Evolutionary conservation across 306 rosid species (phyloP), one percentile per base, ranked within the genome.

Genomic region (Purshia tridentata): DNA sequence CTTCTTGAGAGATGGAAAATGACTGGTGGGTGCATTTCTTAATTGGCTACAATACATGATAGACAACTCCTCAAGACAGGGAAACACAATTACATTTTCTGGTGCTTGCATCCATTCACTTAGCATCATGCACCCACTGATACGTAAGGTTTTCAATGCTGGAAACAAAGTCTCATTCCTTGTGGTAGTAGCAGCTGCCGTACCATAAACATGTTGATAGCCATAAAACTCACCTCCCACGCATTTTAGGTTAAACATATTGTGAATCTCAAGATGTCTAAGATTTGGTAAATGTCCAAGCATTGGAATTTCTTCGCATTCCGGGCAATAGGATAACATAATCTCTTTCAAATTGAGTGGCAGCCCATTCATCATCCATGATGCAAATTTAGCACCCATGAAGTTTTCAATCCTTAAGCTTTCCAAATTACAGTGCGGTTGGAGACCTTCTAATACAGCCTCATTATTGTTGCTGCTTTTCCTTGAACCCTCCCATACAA

Each of bases 191-290:
- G 2, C 2, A 23, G 29, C 2, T 23, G 29, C 19, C 6, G n/a
- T 16, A 4, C 45, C 7, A 5, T 13, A 3, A 59, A 59, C 45
- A 2, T 6, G n/a, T 0, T 6, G 4, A 29, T 35, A n/a, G 6
- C 65, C 65, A 60, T 60, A 60, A 60, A 60, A 35, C 44, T 60
- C 65, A 1, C 18, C 35, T 37, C 65, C 65, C n/a, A 60, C 7
- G 37, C 45, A 5, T 13, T n/a, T 60, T 15, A 60, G 46, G 4
- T 15, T 35, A 5, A 0, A 0, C 65, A 60, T 60, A 13, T 9
- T 6, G 0, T 14, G 4, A 12, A 60, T 60, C 45, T 8, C 3
- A 29, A 60, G 20, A 35, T 8, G 8, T 6, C 2, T 60, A 6
- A 60, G 46, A 35, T 60, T 6, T 3, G 65, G 65, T 0, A 59